Evolutionary conservation across 2,329 filamentous ascomycete species (phyloP), one percentile per base, ranked within the genome.

Genomic region (Teratosphaeria pseudoeucalypti): DNA sequence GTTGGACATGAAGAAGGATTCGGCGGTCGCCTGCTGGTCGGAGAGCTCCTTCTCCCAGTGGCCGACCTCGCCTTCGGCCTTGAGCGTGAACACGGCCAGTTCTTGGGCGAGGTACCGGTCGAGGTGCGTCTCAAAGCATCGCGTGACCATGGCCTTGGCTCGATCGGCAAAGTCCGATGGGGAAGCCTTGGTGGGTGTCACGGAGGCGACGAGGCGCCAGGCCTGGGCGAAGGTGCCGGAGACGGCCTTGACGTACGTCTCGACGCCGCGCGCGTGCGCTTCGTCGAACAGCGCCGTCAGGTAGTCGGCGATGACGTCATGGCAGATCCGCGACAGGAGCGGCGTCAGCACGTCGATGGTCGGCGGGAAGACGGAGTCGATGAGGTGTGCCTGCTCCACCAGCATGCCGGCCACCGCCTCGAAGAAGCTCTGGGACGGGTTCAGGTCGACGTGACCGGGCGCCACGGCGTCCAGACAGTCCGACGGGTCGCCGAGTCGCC

Each of bases 1-100:
- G 71, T 91, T 96, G 27, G 88, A 88, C 92, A 97, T 96, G 76
- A 91, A 94, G 71, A 95, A 95, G 0, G 89, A 94, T 75, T 99
- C 94, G 0, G 89, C 86, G 2, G 87, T 89, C 16, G 90, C 91
- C 65, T 96, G 92, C 74, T 96, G 89, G 67, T 95, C 92, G 0
- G 86, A 89, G 34, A 96, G 81, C 70, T 95, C 90, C 75, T 90
- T 90, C 74, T 96, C 92, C 94, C 94, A 99, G 14, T 85, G 81
- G 6, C 78, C 82, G 5, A 99, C 92, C 68, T 92, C 85, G 1
- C 81, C 78, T 62, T 92, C 87, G 14, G 89, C 90, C 63, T 86
- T 83, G 58, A 82, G 82, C 34, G 86, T 88, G 73, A 97, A 97
- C 69, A 85, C 86, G 55, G 92, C 89, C 34, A 96, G 78, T 75